Conservation (phyloP, 2,329 filamentous ascomycete species). For the Fusarium sp. region DNA sequence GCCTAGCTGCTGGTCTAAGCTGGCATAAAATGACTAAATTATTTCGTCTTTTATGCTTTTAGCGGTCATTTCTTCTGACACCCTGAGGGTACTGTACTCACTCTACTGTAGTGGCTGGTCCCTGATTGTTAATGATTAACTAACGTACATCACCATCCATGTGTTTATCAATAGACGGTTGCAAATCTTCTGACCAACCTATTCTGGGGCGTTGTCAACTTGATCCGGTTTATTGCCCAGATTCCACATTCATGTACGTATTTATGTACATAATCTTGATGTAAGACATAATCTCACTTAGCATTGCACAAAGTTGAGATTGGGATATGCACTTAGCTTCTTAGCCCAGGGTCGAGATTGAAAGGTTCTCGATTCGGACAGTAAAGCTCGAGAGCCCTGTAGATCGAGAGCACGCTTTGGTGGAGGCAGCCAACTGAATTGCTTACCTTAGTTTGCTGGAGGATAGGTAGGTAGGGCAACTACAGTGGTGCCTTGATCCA, state of each 20-base stretch:
- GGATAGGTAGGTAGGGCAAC: background rate
- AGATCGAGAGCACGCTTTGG: slow-evolving; percentile 7
- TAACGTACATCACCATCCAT: slow-evolving; percentile 16
- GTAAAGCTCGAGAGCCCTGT: slow-evolving; percentile 18
- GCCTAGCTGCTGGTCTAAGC: no score
- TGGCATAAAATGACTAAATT: no score
- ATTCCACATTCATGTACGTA: background rate
- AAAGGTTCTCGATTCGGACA: slow-evolving; percentile 18
- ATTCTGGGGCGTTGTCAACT: background rate
- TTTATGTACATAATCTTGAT: background rate
- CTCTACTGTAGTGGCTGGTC: background rate
- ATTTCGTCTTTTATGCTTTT: no score
- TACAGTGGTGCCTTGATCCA: slow-evolving; percentile 7
- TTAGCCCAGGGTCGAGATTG: slow-evolving; percentile 26
- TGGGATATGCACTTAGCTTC: slow-evolving; percentile 1
- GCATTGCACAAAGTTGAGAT: slow-evolving; percentile 10
- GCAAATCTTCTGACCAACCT: background rate
- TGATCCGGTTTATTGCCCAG: background rate
- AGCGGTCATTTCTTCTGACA: no score
- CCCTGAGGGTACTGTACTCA: no score
- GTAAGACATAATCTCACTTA: slow-evolving; percentile 7
- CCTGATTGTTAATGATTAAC: slow-evolving; percentile 11
- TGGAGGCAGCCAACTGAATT: slow-evolving; percentile 18
- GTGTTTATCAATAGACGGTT: slow-evolving; percentile 3
- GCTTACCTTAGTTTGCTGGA: background rate